Percentiles rank a stretch among this genome's conserved stretches.
Conservation (phyloP, 148 eudicot species). For the Silene latifolia region DNA sequence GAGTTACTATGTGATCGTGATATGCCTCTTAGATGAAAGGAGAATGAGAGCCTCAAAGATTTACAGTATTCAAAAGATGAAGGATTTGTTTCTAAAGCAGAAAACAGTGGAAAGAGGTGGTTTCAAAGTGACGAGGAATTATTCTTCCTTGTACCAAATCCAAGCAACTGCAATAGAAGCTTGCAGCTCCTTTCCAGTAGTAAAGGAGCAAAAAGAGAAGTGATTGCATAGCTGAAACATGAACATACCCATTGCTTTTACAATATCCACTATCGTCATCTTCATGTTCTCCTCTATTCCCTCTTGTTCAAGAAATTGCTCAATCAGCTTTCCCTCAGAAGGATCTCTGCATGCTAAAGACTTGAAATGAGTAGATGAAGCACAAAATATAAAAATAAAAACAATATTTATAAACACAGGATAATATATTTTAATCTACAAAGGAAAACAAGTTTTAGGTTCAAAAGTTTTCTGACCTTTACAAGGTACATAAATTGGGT, state of each 20-base stretch:
- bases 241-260: constrained; percentile 79
- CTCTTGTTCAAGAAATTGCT: constrained; percentile 73
- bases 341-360: constrained; percentile 49
- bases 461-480: not conserved
- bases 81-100: not conserved
- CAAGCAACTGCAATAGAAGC: not conserved
- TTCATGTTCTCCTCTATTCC: constrained; percentile 58
- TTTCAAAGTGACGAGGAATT: not conserved
- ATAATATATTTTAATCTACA: not conserved
- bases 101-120: not conserved
- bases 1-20: not conserved
- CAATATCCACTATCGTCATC: constrained; percentile 55
- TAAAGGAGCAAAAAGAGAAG: not conserved
- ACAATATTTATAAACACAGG: not conserved
- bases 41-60: not conserved
- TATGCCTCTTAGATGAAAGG: not conserved
- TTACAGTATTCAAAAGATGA: not conserved
- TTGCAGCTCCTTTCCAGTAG: not conserved
- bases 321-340: constrained; percentile 65
- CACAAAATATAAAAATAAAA: not conserved
- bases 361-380: constrained; percentile 15
- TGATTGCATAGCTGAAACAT: not conserved
- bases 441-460: not conserved
- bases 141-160: not conserved
- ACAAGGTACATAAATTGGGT: not conserved